phyloP scores from a whole-genome alignment of 257 asterid genomes.

The Lycium barbarum region DNA sequence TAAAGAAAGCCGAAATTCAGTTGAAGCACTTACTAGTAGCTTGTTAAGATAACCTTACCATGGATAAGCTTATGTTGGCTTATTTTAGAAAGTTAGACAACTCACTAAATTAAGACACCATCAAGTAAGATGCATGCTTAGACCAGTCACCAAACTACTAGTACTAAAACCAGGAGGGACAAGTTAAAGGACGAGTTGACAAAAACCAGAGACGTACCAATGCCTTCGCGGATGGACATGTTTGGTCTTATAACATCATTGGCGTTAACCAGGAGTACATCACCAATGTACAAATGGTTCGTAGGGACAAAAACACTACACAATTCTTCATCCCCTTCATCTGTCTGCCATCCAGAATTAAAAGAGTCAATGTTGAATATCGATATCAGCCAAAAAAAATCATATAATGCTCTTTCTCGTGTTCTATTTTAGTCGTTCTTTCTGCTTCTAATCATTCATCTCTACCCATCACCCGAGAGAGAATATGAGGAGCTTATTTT shows the following conservation, averaged over 20 bases:
- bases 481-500: not conserved
- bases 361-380: not conserved
- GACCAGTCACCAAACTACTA: not conserved
- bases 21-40: not conserved
- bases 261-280: constrained; percentile 74
- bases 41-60: not conserved
- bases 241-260: constrained; percentile 78
- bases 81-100: not conserved
- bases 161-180: not conserved
- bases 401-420: not conserved
- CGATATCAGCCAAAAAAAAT: constrained; percentile 1
- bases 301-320: constrained; percentile 93
- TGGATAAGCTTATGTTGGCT: constrained; percentile 5
- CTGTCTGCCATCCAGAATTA: constrained; percentile 56
- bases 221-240: constrained; percentile 90
- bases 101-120: not conserved
- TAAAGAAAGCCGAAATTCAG: not conserved
- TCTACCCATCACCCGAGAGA: not conserved
- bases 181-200: not conserved
- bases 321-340: constrained; percentile 88
- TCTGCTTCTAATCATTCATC: constrained; percentile 14
- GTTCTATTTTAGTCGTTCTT: not conserved
- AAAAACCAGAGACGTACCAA: constrained; percentile 54
- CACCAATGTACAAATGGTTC: constrained; percentile 88
- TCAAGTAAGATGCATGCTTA: constrained; percentile 16